Evolutionary conservation across 2,329 filamentous ascomycete species (phyloP), one percentile per base, ranked within the genome.

Genomic region (Microsporum canis): DNA sequence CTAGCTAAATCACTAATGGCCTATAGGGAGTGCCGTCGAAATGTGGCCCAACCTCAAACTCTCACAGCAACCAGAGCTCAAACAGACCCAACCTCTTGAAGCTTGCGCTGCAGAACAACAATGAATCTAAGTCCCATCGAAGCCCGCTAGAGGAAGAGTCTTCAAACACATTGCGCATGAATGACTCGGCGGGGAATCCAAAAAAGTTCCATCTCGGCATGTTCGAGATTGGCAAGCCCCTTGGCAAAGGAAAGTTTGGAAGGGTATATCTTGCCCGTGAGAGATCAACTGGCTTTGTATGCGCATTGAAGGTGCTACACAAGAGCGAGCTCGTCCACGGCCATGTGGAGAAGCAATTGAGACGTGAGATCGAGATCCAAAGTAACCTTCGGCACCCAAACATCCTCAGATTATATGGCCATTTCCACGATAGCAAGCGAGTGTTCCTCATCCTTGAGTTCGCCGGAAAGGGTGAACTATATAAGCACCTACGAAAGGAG

Each of bases 391-490:
- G 88, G 51, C 89, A 95, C 71, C 89, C 89, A 61, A 94, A 94
- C 74, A 89, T 94, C 69, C 79, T 94, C 62, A 84, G 89, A 67
- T 79, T 95, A 38, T 94, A 88, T 74, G 89, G 89, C 2, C 89
- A 94, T 75, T 95, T 95, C 77, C 89, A 95, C 75, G 89, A 95
- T 75, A 87, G 83, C 73, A 92, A 92, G 77, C 84, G 89, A 58
- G 88, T 95, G 66, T 94, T 95, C 74, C 76, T 95, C 63, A 92
- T 95, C 66, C 81, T 95, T 62, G 89, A 95, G 73, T 95, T 90
- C 69, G 89, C 89, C 17, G 88, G 87, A 64, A 88, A 89, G 74
- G 89, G 89, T 64, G 89, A 95, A 75, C 79, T 95, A 65, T 95
- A 94, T 79, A 95, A 94, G 79, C 88, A 91, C 71, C 79, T 94